phyloP scores from a whole-genome alignment of 2,329 filamentous ascomycete genomes.

The Trichophyton verrucosum region DNA sequence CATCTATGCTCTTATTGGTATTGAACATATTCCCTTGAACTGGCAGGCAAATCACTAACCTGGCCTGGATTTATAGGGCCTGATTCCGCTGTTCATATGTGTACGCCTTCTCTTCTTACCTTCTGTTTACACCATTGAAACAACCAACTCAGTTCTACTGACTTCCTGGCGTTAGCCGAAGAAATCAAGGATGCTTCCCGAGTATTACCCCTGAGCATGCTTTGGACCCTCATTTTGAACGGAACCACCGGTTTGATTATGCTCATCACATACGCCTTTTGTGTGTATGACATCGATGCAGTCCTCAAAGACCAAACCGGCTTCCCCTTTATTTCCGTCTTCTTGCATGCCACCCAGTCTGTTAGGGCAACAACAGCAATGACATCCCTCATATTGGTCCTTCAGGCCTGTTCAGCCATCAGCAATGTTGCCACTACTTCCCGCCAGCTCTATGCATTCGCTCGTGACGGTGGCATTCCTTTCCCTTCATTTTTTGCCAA shows the following conservation, averaged over 20 bases:
- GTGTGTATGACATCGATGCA: constrained; percentile 22
- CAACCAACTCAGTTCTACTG: background rate
- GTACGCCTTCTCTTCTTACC: constrained; percentile 3
- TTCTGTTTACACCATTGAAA: background rate
- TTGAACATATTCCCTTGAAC: constrained; percentile 20
- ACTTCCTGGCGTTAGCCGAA: constrained; percentile 23
- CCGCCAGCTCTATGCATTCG: constrained; percentile 25
- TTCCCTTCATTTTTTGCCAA: constrained; percentile 18
- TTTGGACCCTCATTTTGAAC: constrained; percentile 26
- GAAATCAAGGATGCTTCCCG: constrained; percentile 27
- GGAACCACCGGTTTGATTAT: constrained; percentile 26
- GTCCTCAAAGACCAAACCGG: constrained; percentile 23
- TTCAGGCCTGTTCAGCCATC: constrained; percentile 20
- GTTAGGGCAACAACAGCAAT: constrained; percentile 22
- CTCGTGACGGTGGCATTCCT: constrained; percentile 25
- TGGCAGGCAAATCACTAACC: background rate
- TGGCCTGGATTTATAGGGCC: constrained; percentile 7
- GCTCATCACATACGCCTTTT: constrained; percentile 25
- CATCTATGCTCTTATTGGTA: constrained; percentile 16
- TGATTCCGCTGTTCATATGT: constrained; percentile 18
- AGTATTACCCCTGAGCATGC: constrained; percentile 26
- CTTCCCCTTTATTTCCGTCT: constrained; percentile 30
- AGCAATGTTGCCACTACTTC: constrained; percentile 24
- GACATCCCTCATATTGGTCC: constrained; percentile 23
- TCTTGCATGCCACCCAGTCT: constrained; percentile 36